A percentile compares a stretch with the other conserved stretches of the same genome.
Evolutionary conservation across 495 filamentous ascomycete genomes (phyloP).

Genomic region (Xylaria bambusicola): DNA sequence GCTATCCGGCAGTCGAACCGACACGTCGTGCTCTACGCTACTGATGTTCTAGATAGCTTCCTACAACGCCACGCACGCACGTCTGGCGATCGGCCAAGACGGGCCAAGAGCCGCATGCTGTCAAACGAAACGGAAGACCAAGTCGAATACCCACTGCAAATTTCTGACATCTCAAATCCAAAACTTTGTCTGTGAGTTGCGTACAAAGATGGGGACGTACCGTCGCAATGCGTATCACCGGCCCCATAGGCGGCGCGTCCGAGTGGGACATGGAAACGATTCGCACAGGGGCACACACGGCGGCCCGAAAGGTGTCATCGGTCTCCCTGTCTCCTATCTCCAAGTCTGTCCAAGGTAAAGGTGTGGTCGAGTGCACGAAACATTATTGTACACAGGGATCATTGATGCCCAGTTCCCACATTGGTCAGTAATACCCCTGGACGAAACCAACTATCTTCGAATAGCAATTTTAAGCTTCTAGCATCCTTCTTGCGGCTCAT

Average conservation of each 20-base stretch:
- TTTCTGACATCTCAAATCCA: not conserved
- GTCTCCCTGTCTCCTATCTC: not conserved
- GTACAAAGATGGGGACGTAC: not conserved
- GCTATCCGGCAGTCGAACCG: not conserved
- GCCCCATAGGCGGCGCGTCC: not conserved
- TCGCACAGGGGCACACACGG: too few species aligned
- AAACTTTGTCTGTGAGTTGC: not conserved
- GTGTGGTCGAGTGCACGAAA: not conserved
- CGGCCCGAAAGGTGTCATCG: not conserved
- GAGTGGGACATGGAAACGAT: not conserved
- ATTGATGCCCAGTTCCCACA: not conserved
- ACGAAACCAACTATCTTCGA: not conserved
- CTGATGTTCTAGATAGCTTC: not conserved
- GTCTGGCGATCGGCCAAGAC: not conserved
- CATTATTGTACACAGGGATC: not conserved
- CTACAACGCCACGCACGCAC: not conserved
- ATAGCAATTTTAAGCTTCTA: not conserved
- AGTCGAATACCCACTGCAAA: not conserved
- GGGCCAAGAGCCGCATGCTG: not conserved
- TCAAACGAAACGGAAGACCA: not conserved
- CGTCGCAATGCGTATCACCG: not conserved
- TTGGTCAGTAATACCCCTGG: not conserved
- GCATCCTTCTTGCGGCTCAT: slow-evolving; percentile 11
- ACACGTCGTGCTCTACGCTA: too few species aligned
- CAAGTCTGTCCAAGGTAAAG: too few species aligned